Base-by-base conservation (phyloP, 805 yeast species). In the Wickerhamomyces queroliae region DNA sequence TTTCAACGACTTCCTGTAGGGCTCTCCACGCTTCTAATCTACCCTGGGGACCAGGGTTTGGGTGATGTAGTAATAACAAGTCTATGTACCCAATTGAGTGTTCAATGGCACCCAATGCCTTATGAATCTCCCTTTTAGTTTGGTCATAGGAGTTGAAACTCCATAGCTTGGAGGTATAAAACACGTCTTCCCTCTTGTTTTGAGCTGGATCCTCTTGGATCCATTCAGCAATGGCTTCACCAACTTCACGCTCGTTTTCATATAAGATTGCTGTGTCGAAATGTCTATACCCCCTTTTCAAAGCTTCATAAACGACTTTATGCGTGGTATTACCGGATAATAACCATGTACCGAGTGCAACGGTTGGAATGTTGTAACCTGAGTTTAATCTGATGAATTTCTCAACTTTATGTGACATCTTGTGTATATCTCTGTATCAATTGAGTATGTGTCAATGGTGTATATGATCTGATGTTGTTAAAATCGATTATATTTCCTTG, bases 151-250 rank as follows among this genome's bases (percentile, higher is more conserved):
- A 39, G 23, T 47, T 45, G 37, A 54, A 66, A 49, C 81, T 76
- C 91, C 91, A 83, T 17, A 84, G 54, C 54, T 86, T 86, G 5
- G 93, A 80, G 9, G 88, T 80, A 59, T 83, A 77, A 44, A 67
- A 72, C 9, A 78, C 72, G 22, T 74, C 80, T 32, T 64, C 69
- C 38, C 83, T 63, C 43, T 66, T 72, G 16, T 47, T 40, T 21
- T 66, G 64, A 21, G 59, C 64, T 16, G 70, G 67, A 40, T 69
- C 65, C 39, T 71, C 75, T 26, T 65, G 49, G 18, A 80, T 44
- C 69, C 77, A 83, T 38, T 62, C 55, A 16, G 66, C 58, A 33
- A 83, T 73, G 5, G 83, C 93, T 35, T 70, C 66, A 16, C 78
- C 78, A 5, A 76, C 76, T 46, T 78, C 83, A 13, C 47, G 47